phyloP scores from a whole-genome alignment of 176 grass and related monocot genomes.

The Hordeum marinum region DNA sequence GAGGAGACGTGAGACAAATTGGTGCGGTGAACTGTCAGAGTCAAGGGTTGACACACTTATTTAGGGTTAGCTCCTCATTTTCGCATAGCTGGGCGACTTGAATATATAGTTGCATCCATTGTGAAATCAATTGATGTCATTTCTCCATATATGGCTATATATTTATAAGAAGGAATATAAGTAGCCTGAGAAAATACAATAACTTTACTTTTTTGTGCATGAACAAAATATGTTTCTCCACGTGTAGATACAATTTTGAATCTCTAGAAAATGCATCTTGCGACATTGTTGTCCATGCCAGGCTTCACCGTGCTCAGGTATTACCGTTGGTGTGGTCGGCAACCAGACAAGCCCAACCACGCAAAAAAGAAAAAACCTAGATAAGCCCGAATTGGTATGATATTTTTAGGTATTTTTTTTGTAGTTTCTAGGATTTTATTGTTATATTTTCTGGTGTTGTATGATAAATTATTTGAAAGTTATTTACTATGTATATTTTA shows the following conservation, averaged over 20 bases:
- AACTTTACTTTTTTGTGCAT: not conserved
- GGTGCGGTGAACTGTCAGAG: not conserved
- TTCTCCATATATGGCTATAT: not conserved
- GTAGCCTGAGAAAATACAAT: not conserved
- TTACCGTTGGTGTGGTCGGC: too few species aligned
- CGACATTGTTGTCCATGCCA: too few species aligned
- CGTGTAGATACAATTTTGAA: not conserved
- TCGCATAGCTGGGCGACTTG: not conserved
- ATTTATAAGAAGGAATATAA: not conserved
- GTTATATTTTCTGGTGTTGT: too few species aligned
- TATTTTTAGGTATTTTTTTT: too few species aligned
- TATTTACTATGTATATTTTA: too few species aligned
- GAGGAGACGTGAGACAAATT: constrained; percentile 9
- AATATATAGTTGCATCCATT: not conserved
- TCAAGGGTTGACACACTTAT: not conserved
- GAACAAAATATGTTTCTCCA: not conserved
- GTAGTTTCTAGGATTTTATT: too few species aligned
- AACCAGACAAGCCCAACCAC: too few species aligned
- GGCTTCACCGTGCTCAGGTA: too few species aligned
- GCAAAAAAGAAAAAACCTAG: too few species aligned
- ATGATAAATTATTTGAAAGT: too few species aligned
- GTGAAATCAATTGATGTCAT: not conserved
- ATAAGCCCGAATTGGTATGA: too few species aligned
- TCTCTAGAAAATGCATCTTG: too few species aligned
- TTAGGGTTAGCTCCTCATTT: not conserved